These are phyloP conservation scores for Parascedosporium putredinis DNA, from an alignment of 2,329 filamentous ascomycete genomes.

Conservation along the genomic window DNA sequence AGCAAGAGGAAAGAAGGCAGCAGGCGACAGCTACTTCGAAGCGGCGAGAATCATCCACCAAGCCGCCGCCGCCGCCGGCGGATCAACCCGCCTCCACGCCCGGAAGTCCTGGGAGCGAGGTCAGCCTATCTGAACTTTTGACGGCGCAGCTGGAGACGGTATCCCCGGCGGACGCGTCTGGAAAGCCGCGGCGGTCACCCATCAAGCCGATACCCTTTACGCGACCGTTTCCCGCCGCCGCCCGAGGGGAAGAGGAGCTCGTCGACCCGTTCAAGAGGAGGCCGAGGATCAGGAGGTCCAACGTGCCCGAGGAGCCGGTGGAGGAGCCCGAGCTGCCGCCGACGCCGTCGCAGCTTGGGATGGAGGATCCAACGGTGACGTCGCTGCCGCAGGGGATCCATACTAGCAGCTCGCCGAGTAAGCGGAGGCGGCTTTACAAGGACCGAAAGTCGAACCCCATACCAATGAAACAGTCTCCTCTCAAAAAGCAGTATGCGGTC, in stretches of 20 bases:
- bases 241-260: constrained; percentile 31
- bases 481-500: constrained; percentile 32
- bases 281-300: constrained; percentile 9
- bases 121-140: constrained; percentile 18
- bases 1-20: too few relatives aligned
- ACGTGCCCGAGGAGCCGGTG: constrained; percentile 13
- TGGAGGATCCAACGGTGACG: constrained; percentile 41
- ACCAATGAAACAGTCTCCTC: constrained; percentile 35
- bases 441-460: constrained; percentile 23
- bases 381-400: constrained; percentile 48
- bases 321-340: constrained; percentile 50
- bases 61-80: neutral
- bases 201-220: constrained; percentile 26
- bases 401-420: constrained; percentile 10
- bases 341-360: constrained; percentile 36
- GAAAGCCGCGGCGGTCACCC: constrained; percentile 24
- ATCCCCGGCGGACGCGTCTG: constrained; percentile 28
- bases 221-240: constrained; percentile 34
- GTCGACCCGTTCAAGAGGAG: constrained; percentile 18
- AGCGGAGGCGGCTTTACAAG: neutral
- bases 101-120: constrained; percentile 14
- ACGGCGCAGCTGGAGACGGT: constrained; percentile 24
- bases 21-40: constrained; percentile 7
- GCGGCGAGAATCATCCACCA: too few relatives aligned
- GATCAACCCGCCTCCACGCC: constrained; percentile 3